Conservation (phyloP, 345 rosid genomes). For the Euphorbia lathyris region DNA sequence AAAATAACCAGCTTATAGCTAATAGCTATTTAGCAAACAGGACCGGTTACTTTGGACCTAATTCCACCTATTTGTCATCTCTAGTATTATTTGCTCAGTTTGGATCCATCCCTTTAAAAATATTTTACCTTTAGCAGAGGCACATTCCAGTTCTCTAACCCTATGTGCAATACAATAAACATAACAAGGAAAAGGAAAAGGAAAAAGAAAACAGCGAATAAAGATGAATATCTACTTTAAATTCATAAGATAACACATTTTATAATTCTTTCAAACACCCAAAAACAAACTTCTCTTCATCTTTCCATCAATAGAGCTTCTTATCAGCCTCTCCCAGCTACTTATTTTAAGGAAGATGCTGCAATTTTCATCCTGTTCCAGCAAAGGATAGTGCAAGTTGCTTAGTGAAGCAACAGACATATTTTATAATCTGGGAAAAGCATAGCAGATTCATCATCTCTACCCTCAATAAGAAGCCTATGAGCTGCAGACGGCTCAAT, state of each 20-base stretch:
- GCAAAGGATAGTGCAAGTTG: constrained; percentile 1
- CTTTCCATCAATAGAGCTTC: background rate
- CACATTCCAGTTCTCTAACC: background rate
- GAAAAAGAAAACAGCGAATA: background rate
- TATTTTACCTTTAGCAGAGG: background rate
- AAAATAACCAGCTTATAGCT: too few relatives aligned
- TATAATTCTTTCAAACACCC: background rate
- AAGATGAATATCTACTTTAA: background rate
- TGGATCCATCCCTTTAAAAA: too few relatives aligned
- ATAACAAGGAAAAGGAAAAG: background rate
- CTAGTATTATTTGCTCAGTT: constrained; percentile 32
- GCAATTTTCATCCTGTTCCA: constrained; percentile 8
- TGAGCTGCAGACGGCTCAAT: background rate
- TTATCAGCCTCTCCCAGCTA: background rate
- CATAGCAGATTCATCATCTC: background rate
- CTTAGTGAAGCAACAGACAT: background rate
- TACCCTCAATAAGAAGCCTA: background rate
- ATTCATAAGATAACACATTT: constrained; percentile 2
- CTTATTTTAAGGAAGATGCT: constrained; percentile 11
- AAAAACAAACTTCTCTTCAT: constrained; percentile 11
- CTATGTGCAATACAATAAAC: background rate
- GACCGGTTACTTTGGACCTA: constrained; percentile 60
- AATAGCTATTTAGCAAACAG: too few relatives aligned
- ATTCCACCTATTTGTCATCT: constrained; percentile 21
- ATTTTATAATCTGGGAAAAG: background rate